Evolutionary conservation across 2,329 filamentous ascomycete genomes (phyloP).

Genomic region (Talaromyces rugulosus): DNA sequence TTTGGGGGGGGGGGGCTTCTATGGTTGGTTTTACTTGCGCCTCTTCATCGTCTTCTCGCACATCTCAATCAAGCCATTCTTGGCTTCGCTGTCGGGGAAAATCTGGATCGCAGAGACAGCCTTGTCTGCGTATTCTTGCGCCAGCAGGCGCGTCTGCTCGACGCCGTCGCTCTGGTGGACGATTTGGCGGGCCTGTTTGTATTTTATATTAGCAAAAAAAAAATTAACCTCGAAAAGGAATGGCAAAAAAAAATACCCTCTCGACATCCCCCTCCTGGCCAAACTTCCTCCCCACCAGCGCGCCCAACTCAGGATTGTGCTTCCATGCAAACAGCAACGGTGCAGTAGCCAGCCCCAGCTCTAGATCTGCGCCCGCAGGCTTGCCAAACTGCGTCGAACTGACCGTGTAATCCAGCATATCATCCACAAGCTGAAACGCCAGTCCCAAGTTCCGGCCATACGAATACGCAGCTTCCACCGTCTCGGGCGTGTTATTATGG

Average conservation of each 20-base stretch:
- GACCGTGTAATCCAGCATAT: slow-evolving; percentile 95
- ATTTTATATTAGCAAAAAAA: background rate
- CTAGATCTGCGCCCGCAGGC: slow-evolving; percentile 87
- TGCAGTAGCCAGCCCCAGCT: slow-evolving; percentile 88
- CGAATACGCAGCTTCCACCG: slow-evolving; percentile 84
- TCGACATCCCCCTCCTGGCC: slow-evolving; percentile 75
- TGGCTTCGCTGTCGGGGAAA: slow-evolving; percentile 94
- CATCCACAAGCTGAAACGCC: slow-evolving; percentile 95
- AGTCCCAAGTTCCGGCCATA: slow-evolving; percentile 93
- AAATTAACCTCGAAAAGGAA: background rate
- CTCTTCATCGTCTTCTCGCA: slow-evolving; percentile 86
- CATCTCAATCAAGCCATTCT: slow-evolving; percentile 88
- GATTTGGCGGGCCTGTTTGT: slow-evolving; percentile 71
- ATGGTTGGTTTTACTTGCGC: slow-evolving; percentile 58
- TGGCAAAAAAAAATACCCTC: slow-evolving; percentile 54
- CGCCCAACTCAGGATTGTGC: slow-evolving; percentile 75
- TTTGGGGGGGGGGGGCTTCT: too few species aligned
- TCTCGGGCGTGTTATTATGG: slow-evolving; percentile 62
- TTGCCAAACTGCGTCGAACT: slow-evolving; percentile 84
- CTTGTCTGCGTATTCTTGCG: slow-evolving; percentile 84
- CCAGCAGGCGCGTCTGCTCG: slow-evolving; percentile 84
- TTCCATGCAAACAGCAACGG: slow-evolving; percentile 96
- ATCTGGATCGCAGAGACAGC: slow-evolving; percentile 76
- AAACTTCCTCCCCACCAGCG: slow-evolving; percentile 90
- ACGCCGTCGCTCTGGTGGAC: slow-evolving; percentile 82